Base-by-base conservation (phyloP, 306 rosid genomes). In the Fragaria nilgerrensis region DNA sequence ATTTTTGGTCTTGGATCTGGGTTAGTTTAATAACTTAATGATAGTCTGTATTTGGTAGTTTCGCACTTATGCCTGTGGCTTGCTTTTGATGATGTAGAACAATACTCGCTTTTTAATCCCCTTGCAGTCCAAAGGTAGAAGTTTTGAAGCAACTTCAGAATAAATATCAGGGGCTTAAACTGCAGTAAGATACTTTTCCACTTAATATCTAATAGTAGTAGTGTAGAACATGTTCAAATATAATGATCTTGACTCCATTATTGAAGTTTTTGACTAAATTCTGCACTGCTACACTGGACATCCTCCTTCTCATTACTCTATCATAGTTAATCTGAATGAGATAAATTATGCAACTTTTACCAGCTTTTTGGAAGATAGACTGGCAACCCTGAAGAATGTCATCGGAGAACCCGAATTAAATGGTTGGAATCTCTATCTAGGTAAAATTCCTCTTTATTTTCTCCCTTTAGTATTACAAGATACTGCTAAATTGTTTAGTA, bases 311-410 rank as follows among this genome's bases (percentile, higher is more conserved):
- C 68, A 58, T 12, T 52, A 62, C 74, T 52, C 27, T 75, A 34
- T 14, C 20, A 45, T 76, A 62, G 19, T 68, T 55, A 65, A 14
- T 67, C 77, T 39, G 2, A 39, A 36, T 79, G 76, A 68, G 77
- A 79, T 19, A 74, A 65, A 50, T 76, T 44, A 19, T 5, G 47
- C 75, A 22, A 66, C 71, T 76, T 68, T 84, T 44, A 74, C 67
- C 90, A 90, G 98, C 86, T 92, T 94, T 77, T 93, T 92, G 69
- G 97, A 94, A 87, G 98, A 94, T 81, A 86, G 94, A 59, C 78
- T 92, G 68, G 91, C 93, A 71, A 90, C 95, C 81, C 86, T 89
- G 25, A 92, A 86, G 84, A 92, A 92, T 78, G 98, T 94, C 34
- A 92, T 90, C 74, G 90, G 85, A 83, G 97, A 94, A 84, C 89